These are phyloP conservation scores for Hanseniaspora taiwanica DNA, from an alignment of 805 yeast genomes.

Conservation along the genomic window DNA sequence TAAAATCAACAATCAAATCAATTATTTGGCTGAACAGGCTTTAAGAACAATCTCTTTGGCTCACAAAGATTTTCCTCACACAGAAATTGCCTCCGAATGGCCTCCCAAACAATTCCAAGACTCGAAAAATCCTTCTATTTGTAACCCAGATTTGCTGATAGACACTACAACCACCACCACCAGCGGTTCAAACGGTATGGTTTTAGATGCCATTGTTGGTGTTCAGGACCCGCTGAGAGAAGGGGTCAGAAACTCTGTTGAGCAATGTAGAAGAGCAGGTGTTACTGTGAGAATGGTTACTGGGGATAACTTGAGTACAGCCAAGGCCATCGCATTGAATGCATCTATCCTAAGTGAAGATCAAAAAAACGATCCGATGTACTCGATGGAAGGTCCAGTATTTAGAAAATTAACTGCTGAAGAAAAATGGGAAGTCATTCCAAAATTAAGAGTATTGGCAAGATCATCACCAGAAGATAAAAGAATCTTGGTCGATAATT, in stretches of 20 bases:
- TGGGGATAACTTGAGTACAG: constrained; percentile 89
- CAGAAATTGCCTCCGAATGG: constrained; percentile 30
- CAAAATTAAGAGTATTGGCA: constrained; percentile 72
- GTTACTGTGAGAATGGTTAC: constrained; percentile 96
- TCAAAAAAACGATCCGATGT: constrained; percentile 36
- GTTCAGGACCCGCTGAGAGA: constrained; percentile 88
- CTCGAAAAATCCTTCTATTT: constrained; percentile 24
- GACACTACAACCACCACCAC: no score
- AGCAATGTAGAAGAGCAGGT: constrained; percentile 78
- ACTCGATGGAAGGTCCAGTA: constrained; percentile 86
- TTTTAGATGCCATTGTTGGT: constrained; percentile 70
- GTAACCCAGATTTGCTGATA: constrained; percentile 31
- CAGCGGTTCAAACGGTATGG: no score
- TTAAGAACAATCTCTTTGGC: constrained; percentile 82
- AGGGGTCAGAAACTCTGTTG: constrained; percentile 84
- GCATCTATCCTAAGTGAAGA: constrained; percentile 58
- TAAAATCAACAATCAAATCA: constrained; percentile 30
- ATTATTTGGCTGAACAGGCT: constrained; percentile 60
- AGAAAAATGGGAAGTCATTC: constrained; percentile 51
- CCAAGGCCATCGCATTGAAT: constrained; percentile 75
- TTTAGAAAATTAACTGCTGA: constrained; percentile 54
- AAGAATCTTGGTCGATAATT: constrained; percentile 67
- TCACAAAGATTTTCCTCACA: constrained; percentile 48
- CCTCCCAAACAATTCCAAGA: constrained; percentile 44
- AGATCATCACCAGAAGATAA: constrained; percentile 96